These are phyloP conservation scores for Lindgomyces ingoldianus DNA, from an alignment of 495 filamentous ascomycete species.

Conservation along the genomic window DNA sequence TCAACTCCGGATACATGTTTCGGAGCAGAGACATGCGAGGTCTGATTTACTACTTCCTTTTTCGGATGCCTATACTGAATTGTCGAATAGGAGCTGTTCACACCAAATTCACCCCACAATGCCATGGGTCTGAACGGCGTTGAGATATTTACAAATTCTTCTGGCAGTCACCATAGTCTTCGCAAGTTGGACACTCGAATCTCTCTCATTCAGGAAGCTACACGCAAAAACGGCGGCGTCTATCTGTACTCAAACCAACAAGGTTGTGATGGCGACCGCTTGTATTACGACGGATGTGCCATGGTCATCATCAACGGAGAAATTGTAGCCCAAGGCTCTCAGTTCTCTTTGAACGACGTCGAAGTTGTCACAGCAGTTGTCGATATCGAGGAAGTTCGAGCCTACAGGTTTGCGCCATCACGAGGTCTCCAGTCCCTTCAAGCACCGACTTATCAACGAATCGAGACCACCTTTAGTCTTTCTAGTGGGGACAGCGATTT, in stretches of 20 bases:
- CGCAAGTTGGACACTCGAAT: conserved; percentile 75
- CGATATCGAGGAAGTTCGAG: conserved; percentile 74
- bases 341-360: conserved; percentile 79
- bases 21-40: conserved; percentile 48
- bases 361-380: conserved; percentile 81
- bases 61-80: not conserved
- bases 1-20: conserved; percentile 70
- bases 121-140: conserved; percentile 61
- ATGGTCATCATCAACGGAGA: conserved; percentile 73
- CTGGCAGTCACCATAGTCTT: conserved; percentile 70
- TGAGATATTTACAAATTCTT: conserved; percentile 78
- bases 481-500: conserved; percentile 38
- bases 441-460: conserved; percentile 46
- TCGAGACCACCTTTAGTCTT: conserved; percentile 50
- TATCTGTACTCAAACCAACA: conserved; percentile 76
- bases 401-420: conserved; percentile 54
- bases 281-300: conserved; percentile 60
- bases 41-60: not conserved
- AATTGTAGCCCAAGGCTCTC: conserved; percentile 68
- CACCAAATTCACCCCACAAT: conserved; percentile 48
- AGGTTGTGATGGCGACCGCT: conserved; percentile 70
- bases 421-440: conserved; percentile 60
- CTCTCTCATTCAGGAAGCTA: conserved; percentile 74
- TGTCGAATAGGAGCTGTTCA: conserved; percentile 43
- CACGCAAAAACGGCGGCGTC: conserved; percentile 66